Conservation (phyloP, 768 basidiomycete genomes). For the Lactarius tabidus region DNA sequence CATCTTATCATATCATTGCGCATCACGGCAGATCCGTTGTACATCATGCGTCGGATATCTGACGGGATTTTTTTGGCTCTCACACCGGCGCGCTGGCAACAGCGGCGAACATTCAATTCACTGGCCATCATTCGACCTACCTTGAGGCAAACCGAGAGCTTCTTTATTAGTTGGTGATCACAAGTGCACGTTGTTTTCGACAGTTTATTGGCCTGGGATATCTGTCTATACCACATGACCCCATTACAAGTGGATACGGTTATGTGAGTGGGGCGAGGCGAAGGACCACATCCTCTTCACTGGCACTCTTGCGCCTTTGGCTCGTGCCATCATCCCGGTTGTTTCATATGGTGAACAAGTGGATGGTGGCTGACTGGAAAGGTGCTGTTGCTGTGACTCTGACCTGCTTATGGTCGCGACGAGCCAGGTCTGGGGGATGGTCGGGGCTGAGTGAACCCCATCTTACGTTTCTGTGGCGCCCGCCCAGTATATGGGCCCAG, state of each 20-base stretch:
- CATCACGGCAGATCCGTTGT: not conserved
- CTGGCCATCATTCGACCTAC: not conserved
- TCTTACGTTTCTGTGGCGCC: slow-evolving; percentile 19
- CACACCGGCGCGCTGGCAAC: slow-evolving; percentile 20
- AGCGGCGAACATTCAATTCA: not conserved
- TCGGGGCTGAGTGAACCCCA: not conserved
- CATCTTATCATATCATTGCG: slow-evolving; percentile 13
- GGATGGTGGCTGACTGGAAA: not conserved
- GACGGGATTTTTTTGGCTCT: not conserved
- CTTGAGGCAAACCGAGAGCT: not conserved
- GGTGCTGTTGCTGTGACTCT: not conserved
- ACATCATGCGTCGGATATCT: not conserved
- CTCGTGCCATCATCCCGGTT: not conserved
- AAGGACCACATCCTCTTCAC: not conserved
- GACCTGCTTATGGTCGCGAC: not conserved
- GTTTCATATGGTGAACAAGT: not conserved
- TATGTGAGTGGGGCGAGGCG: not conserved
- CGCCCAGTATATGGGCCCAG: not conserved
- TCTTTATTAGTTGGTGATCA: not conserved
- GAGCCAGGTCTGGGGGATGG: slow-evolving; percentile 6
- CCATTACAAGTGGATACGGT: not conserved
- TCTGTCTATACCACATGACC: not conserved
- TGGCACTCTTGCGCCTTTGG: not conserved
- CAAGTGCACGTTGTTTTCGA: not conserved
- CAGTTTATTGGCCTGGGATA: too few species aligned